These are phyloP conservation scores for Picocystis salinarum DNA, from an alignment of 139 green algal species.

Conservation along the genomic window DNA sequence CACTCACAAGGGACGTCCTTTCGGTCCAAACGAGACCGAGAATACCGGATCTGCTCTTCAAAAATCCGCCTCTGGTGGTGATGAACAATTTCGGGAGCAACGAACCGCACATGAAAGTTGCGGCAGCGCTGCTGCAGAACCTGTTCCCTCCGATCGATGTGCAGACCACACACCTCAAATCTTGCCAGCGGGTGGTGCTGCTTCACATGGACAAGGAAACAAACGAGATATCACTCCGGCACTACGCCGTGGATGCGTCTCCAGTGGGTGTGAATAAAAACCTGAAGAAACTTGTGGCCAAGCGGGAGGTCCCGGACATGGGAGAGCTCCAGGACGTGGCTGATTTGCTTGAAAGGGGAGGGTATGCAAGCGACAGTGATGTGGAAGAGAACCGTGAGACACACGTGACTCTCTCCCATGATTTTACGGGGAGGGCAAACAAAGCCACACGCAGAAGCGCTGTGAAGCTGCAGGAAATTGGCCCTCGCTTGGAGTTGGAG, in stretches of 20 bases:
- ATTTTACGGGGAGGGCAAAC: slow-evolving; percentile 14
- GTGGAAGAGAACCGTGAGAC: slow-evolving; percentile 49
- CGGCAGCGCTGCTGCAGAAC: slow-evolving; percentile 62
- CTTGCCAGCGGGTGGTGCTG: slow-evolving; percentile 63
- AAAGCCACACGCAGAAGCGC: slow-evolving; percentile 6
- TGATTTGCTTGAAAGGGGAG: slow-evolving; percentile 55
- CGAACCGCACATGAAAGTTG: slow-evolving; percentile 57
- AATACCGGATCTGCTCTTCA: slow-evolving; percentile 35
- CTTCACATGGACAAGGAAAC: slow-evolving; percentile 40
- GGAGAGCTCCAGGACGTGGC: slow-evolving; percentile 51
- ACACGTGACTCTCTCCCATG: slow-evolving; percentile 33
- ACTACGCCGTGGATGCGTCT: slow-evolving; percentile 63
- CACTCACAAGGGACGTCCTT: slow-evolving; percentile 61
- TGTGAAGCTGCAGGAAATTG: slow-evolving; percentile 23
- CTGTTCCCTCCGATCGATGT: slow-evolving; percentile 95
- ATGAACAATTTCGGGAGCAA: slow-evolving; percentile 64
- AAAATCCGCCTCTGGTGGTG: slow-evolving; percentile 62
- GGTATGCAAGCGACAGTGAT: slow-evolving; percentile 45
- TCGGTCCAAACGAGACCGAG: slow-evolving; percentile 37
- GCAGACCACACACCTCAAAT: slow-evolving; percentile 36
- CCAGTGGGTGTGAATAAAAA: slow-evolving; percentile 53
- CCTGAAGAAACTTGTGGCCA: slow-evolving; percentile 52
- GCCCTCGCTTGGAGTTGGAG: slow-evolving; percentile 72
- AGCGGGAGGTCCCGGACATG: slow-evolving; percentile 49
- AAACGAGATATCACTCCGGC: slow-evolving; percentile 51